phyloP scores from a whole-genome alignment of 345 rosid species.

The Carallia brachiata region DNA sequence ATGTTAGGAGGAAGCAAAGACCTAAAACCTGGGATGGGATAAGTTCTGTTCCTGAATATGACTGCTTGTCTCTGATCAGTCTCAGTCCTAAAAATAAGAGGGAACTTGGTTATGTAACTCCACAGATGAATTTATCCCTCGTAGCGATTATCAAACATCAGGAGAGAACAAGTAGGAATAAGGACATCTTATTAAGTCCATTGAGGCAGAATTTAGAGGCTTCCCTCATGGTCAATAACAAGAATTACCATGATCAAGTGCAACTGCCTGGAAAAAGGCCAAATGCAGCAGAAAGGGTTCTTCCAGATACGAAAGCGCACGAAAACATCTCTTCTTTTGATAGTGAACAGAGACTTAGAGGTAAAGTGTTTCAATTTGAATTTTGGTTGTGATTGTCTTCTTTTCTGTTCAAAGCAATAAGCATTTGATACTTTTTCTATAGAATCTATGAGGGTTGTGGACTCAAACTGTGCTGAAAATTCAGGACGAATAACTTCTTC shows the following conservation, averaged over 20 bases:
- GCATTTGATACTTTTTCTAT: slow-evolving; percentile 14
- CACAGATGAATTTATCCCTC: slow-evolving; percentile 39
- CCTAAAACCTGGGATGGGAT: slow-evolving; percentile 34
- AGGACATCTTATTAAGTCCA: slow-evolving; percentile 22
- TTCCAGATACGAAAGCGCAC: slow-evolving; percentile 14
- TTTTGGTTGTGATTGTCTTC: not conserved
- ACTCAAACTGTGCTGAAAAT: not conserved
- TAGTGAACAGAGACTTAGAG: slow-evolving; percentile 22
- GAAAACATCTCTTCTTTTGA: slow-evolving; percentile 10
- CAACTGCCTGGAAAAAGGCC: slow-evolving; percentile 16
- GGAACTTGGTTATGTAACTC: slow-evolving; percentile 19
- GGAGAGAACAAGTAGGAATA: slow-evolving; percentile 36
- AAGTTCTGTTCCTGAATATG: slow-evolving; percentile 42
- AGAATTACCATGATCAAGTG: slow-evolving; percentile 17
- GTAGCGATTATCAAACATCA: slow-evolving; percentile 28
- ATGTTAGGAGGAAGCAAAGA: slow-evolving; percentile 28
- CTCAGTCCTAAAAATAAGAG: slow-evolving; percentile 23
- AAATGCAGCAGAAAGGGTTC: slow-evolving; percentile 2
- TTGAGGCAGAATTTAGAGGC: slow-evolving; percentile 17
- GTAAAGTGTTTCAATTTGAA: slow-evolving; percentile 21
- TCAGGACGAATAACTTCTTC: slow-evolving; percentile 14
- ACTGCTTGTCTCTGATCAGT: slow-evolving; percentile 34
- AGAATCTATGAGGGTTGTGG: slow-evolving; percentile 20
- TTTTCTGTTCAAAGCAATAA: slow-evolving; percentile 8
- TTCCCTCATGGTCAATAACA: slow-evolving; percentile 12